Evolutionary conservation across 352 stramenopile species (phyloP).

Genomic region (Aphanomyces cochlioides): DNA sequence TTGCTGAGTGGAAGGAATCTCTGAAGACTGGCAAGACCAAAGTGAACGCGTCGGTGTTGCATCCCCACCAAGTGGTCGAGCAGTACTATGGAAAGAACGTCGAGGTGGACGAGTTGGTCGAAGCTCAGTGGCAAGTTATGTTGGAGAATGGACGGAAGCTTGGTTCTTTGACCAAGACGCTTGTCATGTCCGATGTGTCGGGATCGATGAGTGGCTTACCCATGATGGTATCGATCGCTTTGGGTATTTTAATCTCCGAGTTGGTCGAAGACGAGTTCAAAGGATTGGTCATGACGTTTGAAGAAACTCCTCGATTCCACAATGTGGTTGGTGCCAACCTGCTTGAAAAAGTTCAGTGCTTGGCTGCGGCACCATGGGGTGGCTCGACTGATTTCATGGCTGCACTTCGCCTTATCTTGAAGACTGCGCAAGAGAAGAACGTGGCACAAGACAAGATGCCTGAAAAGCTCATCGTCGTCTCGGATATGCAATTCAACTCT

Average conservation of each 20-base stretch:
- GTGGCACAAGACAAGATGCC: conserved; percentile 50
- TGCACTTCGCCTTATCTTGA: conserved; percentile 58
- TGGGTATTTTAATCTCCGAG: conserved; percentile 44
- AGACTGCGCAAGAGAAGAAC: conserved; percentile 37
- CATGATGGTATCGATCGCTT: conserved; percentile 46
- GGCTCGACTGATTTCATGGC: conserved; percentile 59
- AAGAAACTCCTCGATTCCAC: conserved; percentile 41
- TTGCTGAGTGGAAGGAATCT: conserved; percentile 37
- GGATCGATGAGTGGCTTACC: conserved; percentile 39
- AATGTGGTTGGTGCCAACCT: conserved; percentile 40
- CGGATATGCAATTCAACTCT: conserved; percentile 79
- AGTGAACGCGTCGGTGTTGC: conserved; percentile 45
- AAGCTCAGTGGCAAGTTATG: conserved; percentile 52
- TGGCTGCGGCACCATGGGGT: conserved; percentile 39
- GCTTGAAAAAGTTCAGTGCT: conserved; percentile 33
- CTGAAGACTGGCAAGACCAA: conserved; percentile 41
- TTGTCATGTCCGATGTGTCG: conserved; percentile 56
- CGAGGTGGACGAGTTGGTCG: conserved; percentile 40
- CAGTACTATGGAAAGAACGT: conserved; percentile 36
- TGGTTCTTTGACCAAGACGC: conserved; percentile 36
- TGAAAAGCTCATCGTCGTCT: conserved; percentile 65
- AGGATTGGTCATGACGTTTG: conserved; percentile 54
- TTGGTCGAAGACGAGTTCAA: conserved; percentile 48
- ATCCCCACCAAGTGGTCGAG: conserved; percentile 47
- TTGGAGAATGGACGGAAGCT: conserved; percentile 35